Conservation (phyloP, 306 rosid species). For the Canavalia gladiata region DNA sequence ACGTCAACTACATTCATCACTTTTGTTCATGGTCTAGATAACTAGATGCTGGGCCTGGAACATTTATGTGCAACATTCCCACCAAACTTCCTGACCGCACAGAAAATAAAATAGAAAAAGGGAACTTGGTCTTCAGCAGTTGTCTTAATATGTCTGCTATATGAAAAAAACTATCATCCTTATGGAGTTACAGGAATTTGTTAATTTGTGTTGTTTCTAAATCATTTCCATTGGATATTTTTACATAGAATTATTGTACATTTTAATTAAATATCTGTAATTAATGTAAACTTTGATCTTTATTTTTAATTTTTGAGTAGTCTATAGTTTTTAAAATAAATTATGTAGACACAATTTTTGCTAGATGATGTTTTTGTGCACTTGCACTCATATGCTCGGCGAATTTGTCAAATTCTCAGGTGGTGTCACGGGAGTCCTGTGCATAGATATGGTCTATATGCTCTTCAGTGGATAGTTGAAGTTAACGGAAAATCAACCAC, state of each 20-base stretch:
- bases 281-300: too few species aligned
- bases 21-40: neutral
- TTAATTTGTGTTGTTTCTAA: too few species aligned
- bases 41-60: neutral
- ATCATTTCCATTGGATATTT: too few species aligned
- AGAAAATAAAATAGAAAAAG: too few species aligned
- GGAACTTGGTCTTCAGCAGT: neutral
- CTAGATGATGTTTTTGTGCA: neutral
- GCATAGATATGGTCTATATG: constrained; percentile 93
- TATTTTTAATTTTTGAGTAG: too few species aligned
- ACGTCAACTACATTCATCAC: constrained; percentile 24
- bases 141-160: too few species aligned
- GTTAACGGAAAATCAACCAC: constrained; percentile 89
- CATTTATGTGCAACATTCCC: neutral
- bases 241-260: too few species aligned
- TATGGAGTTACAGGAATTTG: too few species aligned
- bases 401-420: constrained; percentile 62
- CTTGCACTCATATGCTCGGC: constrained; percentile 24
- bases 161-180: too few species aligned
- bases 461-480: constrained; percentile 97
- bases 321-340: neutral
- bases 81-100: too few species aligned
- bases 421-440: constrained; percentile 98
- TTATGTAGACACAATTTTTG: neutral
- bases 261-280: too few species aligned